Percentiles rank a stretch among this genome's conserved stretches.
phyloP scores from a whole-genome alignment of 2,329 filamentous ascomycete species.

The Ophiognomonia clavigignenti-juglandacearum region DNA sequence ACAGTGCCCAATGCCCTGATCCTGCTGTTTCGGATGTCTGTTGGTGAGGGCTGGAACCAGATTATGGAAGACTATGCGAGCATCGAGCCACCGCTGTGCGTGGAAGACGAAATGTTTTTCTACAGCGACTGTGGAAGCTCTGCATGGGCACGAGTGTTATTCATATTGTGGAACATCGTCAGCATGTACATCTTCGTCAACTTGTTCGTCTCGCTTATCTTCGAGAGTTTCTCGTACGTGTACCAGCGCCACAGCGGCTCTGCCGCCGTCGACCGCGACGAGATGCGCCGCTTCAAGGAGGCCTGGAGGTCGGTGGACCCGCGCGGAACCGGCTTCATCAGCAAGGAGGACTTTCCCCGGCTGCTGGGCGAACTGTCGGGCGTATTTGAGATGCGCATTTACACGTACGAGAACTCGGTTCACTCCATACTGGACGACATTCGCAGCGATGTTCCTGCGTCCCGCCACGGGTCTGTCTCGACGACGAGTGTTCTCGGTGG shows the following conservation, averaged over 20 bases:
- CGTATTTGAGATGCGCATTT: constrained; percentile 95
- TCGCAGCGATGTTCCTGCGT: constrained; percentile 49
- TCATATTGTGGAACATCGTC: constrained; percentile 96
- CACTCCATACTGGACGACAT: constrained; percentile 83
- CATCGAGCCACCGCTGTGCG: constrained; percentile 77
- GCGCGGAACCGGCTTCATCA: constrained; percentile 84
- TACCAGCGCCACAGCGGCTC: constrained; percentile 95
- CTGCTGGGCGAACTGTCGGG: constrained; percentile 89
- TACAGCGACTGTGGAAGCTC: constrained; percentile 89
- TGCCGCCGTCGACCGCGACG: constrained; percentile 83
- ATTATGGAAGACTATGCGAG: constrained; percentile 93
- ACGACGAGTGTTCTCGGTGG: constrained; percentile 48
- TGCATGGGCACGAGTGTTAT: constrained; percentile 81
- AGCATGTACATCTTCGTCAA: constrained; percentile 99
- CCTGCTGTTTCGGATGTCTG: constrained; percentile 86
- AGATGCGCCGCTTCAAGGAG: constrained; percentile 95
- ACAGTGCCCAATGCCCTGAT: constrained; percentile 92
- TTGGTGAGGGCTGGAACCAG: constrained; percentile 93
- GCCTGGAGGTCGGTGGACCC: constrained; percentile 97
- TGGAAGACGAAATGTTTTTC: constrained; percentile 67
- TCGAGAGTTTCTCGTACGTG: constrained; percentile 98
- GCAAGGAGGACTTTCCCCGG: constrained; percentile 82
- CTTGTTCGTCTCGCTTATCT: constrained; percentile 96
- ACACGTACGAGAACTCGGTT: constrained; percentile 85
- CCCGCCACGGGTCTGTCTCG: constrained; percentile 50